A percentile compares a stretch with the other conserved stretches of the same genome.
Evolutionary conservation across 768 basidiomycete genomes (phyloP).

Genomic region (Leccinum incarnatum): DNA sequence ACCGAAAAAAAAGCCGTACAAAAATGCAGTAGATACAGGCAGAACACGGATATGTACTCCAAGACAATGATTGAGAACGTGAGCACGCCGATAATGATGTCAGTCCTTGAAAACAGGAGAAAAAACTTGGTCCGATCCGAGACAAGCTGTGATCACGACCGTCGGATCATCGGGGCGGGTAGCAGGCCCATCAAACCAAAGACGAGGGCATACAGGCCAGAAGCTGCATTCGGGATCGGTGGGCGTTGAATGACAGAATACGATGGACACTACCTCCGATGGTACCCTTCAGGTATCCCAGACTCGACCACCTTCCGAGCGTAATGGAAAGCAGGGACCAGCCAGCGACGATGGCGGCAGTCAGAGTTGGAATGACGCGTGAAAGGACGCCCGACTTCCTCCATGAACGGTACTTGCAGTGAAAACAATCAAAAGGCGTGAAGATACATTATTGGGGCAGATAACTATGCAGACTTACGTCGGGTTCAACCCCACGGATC

Average conservation of each 20-base stretch:
- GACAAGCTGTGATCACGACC: constrained; percentile 38
- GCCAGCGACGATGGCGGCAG: constrained; percentile 64
- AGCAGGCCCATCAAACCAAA: constrained; percentile 77
- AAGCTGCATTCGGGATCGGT: constrained; percentile 43
- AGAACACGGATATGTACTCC: constrained; percentile 11
- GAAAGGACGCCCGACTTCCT: constrained; percentile 67
- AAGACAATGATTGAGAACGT: not conserved
- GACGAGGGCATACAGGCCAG: constrained; percentile 62
- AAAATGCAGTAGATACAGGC: constrained; percentile 15
- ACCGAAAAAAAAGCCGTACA: constrained; percentile 9
- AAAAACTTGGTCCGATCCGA: not conserved
- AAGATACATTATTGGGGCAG: not conserved
- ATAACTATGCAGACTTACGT: constrained; percentile 45
- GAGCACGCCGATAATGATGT: not conserved
- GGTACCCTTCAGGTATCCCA: constrained; percentile 63
- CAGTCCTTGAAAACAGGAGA: not conserved
- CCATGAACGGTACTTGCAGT: constrained; percentile 67
- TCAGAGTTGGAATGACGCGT: constrained; percentile 66
- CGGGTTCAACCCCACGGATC: constrained; percentile 62
- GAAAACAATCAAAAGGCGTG: not conserved
- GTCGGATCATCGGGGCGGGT: constrained; percentile 58
- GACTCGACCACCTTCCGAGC: constrained; percentile 61
- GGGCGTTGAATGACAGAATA: not conserved
- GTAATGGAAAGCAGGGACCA: constrained; percentile 62
- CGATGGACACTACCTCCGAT: constrained; percentile 50